Percentiles rank a stretch among this genome's conserved stretches.
Conservation (phyloP, 202 grass and related monocot species). For the Schoenoplectus tabernaemontani region DNA sequence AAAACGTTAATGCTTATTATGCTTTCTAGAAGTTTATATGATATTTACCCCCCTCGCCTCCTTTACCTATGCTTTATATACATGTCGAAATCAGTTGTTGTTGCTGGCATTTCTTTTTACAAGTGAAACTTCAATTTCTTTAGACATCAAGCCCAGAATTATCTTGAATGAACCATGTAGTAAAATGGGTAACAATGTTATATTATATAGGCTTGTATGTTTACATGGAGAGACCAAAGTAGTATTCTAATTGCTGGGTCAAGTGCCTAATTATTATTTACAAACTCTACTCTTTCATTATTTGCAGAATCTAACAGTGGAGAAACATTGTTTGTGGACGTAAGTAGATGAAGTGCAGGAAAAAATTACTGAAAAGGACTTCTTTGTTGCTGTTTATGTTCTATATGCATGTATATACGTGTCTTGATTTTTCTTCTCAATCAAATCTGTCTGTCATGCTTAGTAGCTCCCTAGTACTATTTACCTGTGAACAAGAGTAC, state of each 20-base stretch:
- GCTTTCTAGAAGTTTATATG: neutral
- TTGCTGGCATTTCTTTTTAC: neutral
- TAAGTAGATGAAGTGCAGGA: neutral
- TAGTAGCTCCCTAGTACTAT: neutral
- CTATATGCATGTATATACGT: neutral
- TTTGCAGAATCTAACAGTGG: neutral
- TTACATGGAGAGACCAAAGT: neutral
- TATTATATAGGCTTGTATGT: neutral
- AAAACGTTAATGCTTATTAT: neutral
- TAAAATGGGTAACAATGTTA: neutral
- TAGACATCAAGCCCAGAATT: neutral
- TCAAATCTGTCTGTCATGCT: neutral
- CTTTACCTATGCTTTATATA: neutral
- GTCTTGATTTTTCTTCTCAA: neutral
- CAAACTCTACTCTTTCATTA: neutral
- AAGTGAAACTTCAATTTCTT: neutral
- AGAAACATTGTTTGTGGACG: neutral
- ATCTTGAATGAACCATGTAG: neutral
- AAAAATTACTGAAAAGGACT: neutral
- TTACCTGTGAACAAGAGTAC: neutral
- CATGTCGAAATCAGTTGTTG: neutral
- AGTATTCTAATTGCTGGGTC: neutral
- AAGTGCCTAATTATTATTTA: neutral
- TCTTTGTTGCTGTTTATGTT: conserved; percentile 2
- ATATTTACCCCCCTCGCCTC: neutral